Percentiles rank a stretch among this genome's conserved stretches.
Evolutionary conservation across 805 yeast genomes (phyloP).

Genomic region (Wickerhamiella alocasiicola): DNA sequence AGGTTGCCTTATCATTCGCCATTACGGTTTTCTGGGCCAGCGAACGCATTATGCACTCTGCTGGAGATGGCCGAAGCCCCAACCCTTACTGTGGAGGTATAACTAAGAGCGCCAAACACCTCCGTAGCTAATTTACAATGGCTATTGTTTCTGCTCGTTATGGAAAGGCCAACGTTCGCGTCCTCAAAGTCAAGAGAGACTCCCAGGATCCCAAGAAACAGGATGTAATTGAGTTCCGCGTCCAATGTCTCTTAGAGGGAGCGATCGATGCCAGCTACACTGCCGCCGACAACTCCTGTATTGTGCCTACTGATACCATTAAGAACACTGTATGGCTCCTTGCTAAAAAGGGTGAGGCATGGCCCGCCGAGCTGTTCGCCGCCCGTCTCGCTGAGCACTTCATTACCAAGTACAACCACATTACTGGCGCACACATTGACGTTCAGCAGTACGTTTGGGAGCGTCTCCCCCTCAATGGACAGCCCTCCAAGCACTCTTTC

Average conservation of each 20-base stretch:
- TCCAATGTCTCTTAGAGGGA: constrained; percentile 62
- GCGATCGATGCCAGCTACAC: constrained; percentile 72
- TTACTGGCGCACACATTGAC: constrained; percentile 53
- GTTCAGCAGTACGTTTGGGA: constrained; percentile 72
- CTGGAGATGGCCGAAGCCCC: constrained; percentile 10
- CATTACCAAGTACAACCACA: constrained; percentile 61
- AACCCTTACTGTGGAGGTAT: too few species aligned
- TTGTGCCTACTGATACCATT: constrained; percentile 90
- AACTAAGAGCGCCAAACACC: too few species aligned
- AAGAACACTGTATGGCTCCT: constrained; percentile 77
- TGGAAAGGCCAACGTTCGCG: constrained; percentile 89
- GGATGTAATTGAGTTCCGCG: constrained; percentile 77
- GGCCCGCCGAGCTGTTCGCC: constrained; percentile 87
- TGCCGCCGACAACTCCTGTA: constrained; percentile 72
- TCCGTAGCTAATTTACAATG: constrained; percentile 15
- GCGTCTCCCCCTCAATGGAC: constrained; percentile 61
- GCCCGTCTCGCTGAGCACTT: constrained; percentile 76
- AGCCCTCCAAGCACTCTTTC: constrained; percentile 72
- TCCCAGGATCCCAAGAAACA: constrained; percentile 59
- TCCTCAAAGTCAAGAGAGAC: constrained; percentile 77
- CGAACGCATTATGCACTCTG: constrained; percentile 4
- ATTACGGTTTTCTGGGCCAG: too few species aligned
- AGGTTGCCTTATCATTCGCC: too few species aligned
- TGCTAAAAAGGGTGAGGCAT: constrained; percentile 71
- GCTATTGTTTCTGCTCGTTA: constrained; percentile 31